phyloP scores from a whole-genome alignment of 1,284 basidiomycete genomes.

The Malassezia caprae region DNA sequence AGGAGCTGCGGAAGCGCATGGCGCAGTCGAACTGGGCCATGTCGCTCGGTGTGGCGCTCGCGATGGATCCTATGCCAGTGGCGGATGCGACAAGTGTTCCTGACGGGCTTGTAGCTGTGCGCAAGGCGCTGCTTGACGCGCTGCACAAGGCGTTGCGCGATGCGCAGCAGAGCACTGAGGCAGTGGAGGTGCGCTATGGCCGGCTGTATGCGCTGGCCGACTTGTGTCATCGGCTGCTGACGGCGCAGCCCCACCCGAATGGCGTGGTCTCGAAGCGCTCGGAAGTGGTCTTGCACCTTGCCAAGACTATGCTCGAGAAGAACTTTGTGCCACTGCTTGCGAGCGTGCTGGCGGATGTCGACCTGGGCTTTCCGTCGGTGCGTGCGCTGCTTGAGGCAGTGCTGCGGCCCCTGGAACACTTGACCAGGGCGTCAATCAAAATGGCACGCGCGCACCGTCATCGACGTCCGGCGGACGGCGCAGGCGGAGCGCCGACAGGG shows the following conservation, averaged over 20 bases:
- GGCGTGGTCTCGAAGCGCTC: conserved; percentile 27
- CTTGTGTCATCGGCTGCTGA: conserved; percentile 75
- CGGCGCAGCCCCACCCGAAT: conserved; percentile 58
- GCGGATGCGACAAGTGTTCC: conserved; percentile 56
- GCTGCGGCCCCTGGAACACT: conserved; percentile 74
- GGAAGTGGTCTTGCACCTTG: conserved; percentile 76
- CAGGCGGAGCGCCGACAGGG: neutral
- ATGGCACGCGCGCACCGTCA: conserved; percentile 68
- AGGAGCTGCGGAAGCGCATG: conserved; percentile 45
- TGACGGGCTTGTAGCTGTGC: conserved; percentile 64
- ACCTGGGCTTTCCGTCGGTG: conserved; percentile 89
- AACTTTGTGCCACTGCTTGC: conserved; percentile 85
- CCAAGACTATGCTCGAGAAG: conserved; percentile 98
- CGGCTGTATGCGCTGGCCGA: conserved; percentile 78
- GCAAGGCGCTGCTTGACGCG: conserved; percentile 81
- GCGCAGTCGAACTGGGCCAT: conserved; percentile 62
- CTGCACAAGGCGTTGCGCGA: conserved; percentile 82
- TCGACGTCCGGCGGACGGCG: neutral
- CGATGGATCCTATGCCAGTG: conserved; percentile 64
- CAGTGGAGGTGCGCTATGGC: conserved; percentile 70
- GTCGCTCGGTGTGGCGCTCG: conserved; percentile 80
- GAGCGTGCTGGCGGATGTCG: conserved; percentile 77
- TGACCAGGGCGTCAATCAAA: conserved; percentile 94
- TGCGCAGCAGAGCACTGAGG: conserved; percentile 56
- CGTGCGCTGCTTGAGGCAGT: conserved; percentile 73